A percentile compares a stretch with the other conserved stretches of the same genome.
Conservation (phyloP, 2,329 filamentous ascomycete species). For the Aspergillus sp. region DNA sequence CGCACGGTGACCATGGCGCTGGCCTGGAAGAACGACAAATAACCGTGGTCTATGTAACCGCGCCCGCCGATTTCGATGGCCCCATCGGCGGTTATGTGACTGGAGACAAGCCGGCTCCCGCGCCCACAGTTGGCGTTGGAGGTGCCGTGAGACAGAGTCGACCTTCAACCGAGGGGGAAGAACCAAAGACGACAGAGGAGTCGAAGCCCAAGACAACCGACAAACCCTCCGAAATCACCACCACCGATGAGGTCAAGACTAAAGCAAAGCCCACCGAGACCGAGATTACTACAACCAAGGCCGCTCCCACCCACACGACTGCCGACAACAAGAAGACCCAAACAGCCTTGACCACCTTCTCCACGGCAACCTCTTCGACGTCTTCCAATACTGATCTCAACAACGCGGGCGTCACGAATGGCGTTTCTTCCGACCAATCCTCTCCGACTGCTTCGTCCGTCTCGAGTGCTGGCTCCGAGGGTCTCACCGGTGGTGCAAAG, state of each 20-base stretch:
- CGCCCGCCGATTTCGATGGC: constrained; percentile 51
- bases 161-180: constrained; percentile 9
- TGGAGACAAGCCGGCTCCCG: constrained; percentile 10
- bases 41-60: constrained; percentile 51
- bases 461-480: constrained; percentile 27
- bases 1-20: constrained; percentile 26
- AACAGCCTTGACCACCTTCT: constrained; percentile 16
- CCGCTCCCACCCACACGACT: constrained; percentile 1
- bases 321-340: constrained; percentile 7
- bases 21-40: constrained; percentile 20
- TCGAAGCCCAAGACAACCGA: constrained; percentile 11
- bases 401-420: constrained; percentile 13
- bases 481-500: constrained; percentile 54
- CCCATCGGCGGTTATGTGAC: constrained; percentile 50
- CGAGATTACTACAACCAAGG: constrained; percentile 4
- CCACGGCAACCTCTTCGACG: constrained; percentile 21
- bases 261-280: constrained; percentile 13
- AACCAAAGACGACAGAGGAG: constrained; percentile 5
- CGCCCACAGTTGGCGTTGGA: constrained; percentile 26
- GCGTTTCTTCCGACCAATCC: constrained; percentile 15
- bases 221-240: neutral
- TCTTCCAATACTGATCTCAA: constrained; percentile 17
- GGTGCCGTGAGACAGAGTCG: constrained; percentile 22
- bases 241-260: constrained; percentile 11
- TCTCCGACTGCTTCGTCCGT: constrained; percentile 24